These are phyloP conservation scores for Corylus heterophylla DNA, from an alignment of 306 rosid species.

Conservation along the genomic window DNA sequence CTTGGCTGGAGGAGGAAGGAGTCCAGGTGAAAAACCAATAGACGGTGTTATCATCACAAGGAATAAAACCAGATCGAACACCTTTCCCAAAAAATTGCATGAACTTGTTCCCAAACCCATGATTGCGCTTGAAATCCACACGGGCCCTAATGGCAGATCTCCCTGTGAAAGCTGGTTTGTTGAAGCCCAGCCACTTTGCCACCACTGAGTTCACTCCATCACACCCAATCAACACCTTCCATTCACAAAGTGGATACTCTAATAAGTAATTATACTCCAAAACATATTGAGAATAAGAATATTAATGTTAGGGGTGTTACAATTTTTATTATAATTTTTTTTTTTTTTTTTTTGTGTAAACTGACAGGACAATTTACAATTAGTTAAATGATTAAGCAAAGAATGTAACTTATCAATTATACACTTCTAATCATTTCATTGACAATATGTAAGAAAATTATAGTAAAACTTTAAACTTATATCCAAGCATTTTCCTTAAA, in stretches of 20 bases:
- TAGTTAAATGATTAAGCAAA: too few species aligned
- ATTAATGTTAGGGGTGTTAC: background rate
- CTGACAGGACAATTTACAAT: too few species aligned
- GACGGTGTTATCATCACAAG: slow-evolving; percentile 42
- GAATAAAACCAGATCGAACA: slow-evolving; percentile 45
- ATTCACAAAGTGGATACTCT: background rate
- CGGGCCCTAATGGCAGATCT: slow-evolving; percentile 59
- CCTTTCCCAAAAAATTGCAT: slow-evolving; percentile 58
- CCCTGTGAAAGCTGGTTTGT: slow-evolving; percentile 40
- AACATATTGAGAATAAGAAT: background rate
- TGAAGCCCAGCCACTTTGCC: slow-evolving; percentile 71
- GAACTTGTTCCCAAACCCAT: slow-evolving; percentile 36
- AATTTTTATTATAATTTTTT: too few species aligned
- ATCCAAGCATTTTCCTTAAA: too few species aligned
- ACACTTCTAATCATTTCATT: too few species aligned
- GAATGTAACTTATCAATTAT: too few species aligned
- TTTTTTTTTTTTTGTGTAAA: too few species aligned
- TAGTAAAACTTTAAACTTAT: too few species aligned
- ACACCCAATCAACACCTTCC: slow-evolving; percentile 69
- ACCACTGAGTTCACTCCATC: slow-evolving; percentile 88
- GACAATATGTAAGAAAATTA: too few species aligned
- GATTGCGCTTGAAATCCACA: slow-evolving; percentile 24
- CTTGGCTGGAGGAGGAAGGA: slow-evolving; percentile 54
- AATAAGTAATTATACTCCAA: background rate
- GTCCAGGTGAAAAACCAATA: slow-evolving; percentile 71